Base-by-base conservation (phyloP, 169 alveolate species). In the Neospora caninum region DNA sequence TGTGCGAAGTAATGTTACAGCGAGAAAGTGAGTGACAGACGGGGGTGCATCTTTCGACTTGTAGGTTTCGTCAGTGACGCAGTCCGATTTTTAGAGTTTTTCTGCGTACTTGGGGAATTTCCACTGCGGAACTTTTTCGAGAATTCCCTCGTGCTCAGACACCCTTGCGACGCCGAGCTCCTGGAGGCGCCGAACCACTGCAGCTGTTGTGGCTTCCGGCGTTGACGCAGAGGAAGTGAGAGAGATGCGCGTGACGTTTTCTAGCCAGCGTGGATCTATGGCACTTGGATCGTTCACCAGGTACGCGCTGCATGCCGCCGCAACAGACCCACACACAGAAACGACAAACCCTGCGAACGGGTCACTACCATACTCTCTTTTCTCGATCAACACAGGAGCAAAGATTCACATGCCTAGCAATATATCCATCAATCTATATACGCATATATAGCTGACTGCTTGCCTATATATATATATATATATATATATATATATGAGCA, bases 141-240 rank as follows among this genome's bases (percentile, higher is more conserved):
- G 95, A 0, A 96, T 93, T 6, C 96, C 97, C 0, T 96, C 96
- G 7, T 93, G 95, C 25, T 91, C 92, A 31, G 95, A 88, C 41
- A 97, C 84, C 38, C 88, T 93, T 0, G 93, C 83, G 6, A 96
- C 96, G 34, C 92, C 92, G 9, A 53, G 64, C n/a, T 38, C 64
- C 78, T 42, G 88, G 69, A 93, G 41, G 25, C 82, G 80, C 54
- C n/a, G 18, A 43, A 92, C 45, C 18, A 97, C 97, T 43, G 93
- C 95, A 27, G 83, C 91, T 6, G 98, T 97, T 31, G 96, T 88
- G 49, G 95, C 97, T 45, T 97, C 98, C 16, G 98, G 98, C 0
- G 98, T 97, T 13, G 98, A 97, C 0, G 98, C 98, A 9, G 98
- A 97, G 9, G 98, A 94, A 34, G 98, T 95, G 38, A 97, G 86